Conservation (phyloP, 441 rosid genomes). For the Adansonia grandidieri region DNA sequence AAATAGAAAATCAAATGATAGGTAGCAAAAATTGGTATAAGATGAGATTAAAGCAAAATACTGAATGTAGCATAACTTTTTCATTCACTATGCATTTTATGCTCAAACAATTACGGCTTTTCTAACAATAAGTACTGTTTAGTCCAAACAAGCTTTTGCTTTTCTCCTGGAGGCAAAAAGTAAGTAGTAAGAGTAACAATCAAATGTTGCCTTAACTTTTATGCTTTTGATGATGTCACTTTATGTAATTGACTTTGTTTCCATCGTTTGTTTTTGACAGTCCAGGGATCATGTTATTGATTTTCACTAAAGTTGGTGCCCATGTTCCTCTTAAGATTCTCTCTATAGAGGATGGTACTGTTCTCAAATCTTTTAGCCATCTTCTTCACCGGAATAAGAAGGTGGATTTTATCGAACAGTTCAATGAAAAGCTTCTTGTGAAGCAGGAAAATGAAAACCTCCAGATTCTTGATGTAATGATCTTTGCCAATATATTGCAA, state of each 20-base stretch:
- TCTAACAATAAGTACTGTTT: not conserved
- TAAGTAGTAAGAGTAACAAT: not conserved
- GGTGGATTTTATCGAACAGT: constrained; percentile 85
- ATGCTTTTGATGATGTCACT: constrained; percentile 4
- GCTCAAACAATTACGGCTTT: not conserved
- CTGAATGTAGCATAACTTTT: not conserved
- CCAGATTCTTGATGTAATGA: constrained; percentile 72
- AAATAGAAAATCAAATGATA: too few relatives aligned
- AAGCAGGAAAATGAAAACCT: constrained; percentile 86
- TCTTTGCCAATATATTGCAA: constrained; percentile 6
- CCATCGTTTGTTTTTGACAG: constrained; percentile 39
- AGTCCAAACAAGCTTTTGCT: not conserved
- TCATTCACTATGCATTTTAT: not conserved
- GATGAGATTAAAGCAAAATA: not conserved
- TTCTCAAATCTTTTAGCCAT: constrained; percentile 73
- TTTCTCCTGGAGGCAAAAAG: not conserved
- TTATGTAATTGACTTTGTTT: not conserved
- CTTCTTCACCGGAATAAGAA: constrained; percentile 81
- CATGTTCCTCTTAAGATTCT: constrained; percentile 74
- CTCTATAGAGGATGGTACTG: constrained; percentile 82
- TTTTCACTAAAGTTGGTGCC: constrained; percentile 61
- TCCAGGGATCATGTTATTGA: constrained; percentile 83
- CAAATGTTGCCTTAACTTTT: not conserved
- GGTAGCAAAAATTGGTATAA: not conserved
- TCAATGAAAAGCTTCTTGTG: constrained; percentile 86